Evolutionary conservation across 176 grass and related monocot species (phyloP).

Genomic region (Cenchrus americanus): DNA sequence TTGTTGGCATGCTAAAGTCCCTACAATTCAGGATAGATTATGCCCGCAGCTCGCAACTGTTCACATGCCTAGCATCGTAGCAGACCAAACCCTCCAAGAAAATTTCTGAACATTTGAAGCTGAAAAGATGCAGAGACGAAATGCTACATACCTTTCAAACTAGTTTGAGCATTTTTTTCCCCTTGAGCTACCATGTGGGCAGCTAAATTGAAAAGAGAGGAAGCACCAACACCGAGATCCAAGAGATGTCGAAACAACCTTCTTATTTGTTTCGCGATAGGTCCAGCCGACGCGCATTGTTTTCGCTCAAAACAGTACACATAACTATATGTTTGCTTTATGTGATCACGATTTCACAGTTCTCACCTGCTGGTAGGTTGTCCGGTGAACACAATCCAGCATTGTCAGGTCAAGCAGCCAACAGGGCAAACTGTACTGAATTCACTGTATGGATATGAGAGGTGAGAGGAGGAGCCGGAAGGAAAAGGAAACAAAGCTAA

Average conservation of each 20-base stretch:
- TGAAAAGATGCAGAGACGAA: not conserved
- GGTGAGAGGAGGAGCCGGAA: conserved; percentile 1
- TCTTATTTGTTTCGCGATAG: not conserved
- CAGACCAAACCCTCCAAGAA: not conserved
- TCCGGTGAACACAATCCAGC: conserved; percentile 22
- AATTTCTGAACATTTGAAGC: not conserved
- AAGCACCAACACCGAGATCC: not conserved
- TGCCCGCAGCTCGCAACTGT: not conserved
- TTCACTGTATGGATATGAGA: conserved; percentile 19
- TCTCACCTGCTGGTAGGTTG: conserved; percentile 21
- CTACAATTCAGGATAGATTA: not conserved
- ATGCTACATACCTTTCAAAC: not conserved
- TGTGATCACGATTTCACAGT: conserved; percentile 25
- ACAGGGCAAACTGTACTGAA: conserved; percentile 27
- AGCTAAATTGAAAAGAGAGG: not conserved
- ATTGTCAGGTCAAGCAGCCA: conserved; percentile 20
- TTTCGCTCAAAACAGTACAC: not conserved
- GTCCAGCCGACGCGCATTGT: not conserved
- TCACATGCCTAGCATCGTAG: not conserved
- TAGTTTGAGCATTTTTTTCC: not conserved
- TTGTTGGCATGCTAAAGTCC: not conserved
- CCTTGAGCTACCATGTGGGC: not conserved
- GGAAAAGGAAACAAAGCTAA: conserved; percentile 1
- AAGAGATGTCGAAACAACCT: not conserved
- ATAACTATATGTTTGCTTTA: not conserved